Percentiles rank a stretch among this genome's conserved stretches.
phyloP scores from a whole-genome alignment of 176 grass and related monocot genomes.

The Miscanthus lutarioriparius region DNA sequence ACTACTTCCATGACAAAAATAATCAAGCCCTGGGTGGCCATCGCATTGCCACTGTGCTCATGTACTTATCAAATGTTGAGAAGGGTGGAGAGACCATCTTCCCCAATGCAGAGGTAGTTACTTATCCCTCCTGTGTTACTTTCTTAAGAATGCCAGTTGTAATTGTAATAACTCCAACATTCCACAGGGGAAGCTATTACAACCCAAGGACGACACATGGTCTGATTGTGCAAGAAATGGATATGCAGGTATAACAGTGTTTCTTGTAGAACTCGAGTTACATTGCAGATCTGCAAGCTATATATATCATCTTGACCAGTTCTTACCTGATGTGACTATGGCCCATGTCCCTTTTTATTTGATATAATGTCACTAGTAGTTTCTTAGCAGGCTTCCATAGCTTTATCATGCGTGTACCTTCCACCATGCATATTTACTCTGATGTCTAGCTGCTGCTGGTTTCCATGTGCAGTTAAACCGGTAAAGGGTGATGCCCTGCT shows the following conservation, averaged over 20 bases:
- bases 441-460: slow-evolving; percentile 15
- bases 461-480: slow-evolving; percentile 62
- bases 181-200: slow-evolving; percentile 65
- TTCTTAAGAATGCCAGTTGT: background rate
- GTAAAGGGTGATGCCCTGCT: slow-evolving; percentile 78
- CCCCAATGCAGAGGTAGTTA: slow-evolving; percentile 77
- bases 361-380: background rate
- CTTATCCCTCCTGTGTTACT: background rate
- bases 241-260: slow-evolving; percentile 63
- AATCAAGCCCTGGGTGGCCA: slow-evolving; percentile 87
- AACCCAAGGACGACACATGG: slow-evolving; percentile 73
- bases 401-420: background rate
- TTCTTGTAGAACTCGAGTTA: slow-evolving; percentile 5
- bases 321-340: background rate
- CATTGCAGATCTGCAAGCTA: background rate
- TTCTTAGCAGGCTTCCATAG: background rate
- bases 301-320: background rate
- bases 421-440: background rate
- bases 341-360: background rate
- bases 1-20: slow-evolving; percentile 88
- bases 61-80: slow-evolving; percentile 83
- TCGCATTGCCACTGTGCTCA: slow-evolving; percentile 79
- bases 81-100: slow-evolving; percentile 92
- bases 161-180: slow-evolving; percentile 32
- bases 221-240: slow-evolving; percentile 90